A percentile compares a stretch with the other conserved stretches of the same genome.
Conservation (phyloP, 2,329 filamentous ascomycete species). For the Blastomyces emzantsi region DNA sequence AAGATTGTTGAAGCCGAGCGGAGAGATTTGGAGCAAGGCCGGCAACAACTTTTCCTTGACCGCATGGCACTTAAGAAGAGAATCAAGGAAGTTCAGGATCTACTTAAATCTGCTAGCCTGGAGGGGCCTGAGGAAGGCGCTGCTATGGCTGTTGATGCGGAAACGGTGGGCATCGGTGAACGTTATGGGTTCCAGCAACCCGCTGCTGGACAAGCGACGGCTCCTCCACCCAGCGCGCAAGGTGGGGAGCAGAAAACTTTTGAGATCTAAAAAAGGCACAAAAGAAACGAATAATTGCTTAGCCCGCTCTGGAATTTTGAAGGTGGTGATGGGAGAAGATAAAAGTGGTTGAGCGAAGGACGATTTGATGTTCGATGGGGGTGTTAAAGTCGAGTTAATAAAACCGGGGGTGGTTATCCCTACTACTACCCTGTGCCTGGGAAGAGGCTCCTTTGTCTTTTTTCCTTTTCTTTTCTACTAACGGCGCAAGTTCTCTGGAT, state of each 20-base stretch:
- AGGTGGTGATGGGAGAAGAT: neutral
- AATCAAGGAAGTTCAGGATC: constrained; percentile 72
- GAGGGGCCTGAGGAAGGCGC: constrained; percentile 37
- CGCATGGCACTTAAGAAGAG: constrained; percentile 81
- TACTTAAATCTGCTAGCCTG: constrained; percentile 43
- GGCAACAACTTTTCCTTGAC: constrained; percentile 90
- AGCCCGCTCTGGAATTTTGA: neutral
- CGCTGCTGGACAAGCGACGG: constrained; percentile 24
- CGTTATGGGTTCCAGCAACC: constrained; percentile 35
- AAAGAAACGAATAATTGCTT: neutral
- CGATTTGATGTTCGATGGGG: neutral
- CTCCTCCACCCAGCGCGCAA: constrained; percentile 35
- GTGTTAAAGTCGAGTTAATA: neutral
- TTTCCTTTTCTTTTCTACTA: neutral
- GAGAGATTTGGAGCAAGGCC: constrained; percentile 79
- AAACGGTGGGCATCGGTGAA: constrained; percentile 27
- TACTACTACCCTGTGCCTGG: neutral
- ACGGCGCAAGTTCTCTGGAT: constrained; percentile 7
- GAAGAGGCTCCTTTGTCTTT: neutral
- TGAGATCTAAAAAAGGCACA: constrained; percentile 28
- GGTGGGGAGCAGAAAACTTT: constrained; percentile 36
- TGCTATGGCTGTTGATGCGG: constrained; percentile 28
- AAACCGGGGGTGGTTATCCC: neutral
- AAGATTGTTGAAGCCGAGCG: constrained; percentile 83
- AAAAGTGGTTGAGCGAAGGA: neutral